Evolutionary conservation across 2,329 filamentous ascomycete species (phyloP).

Genomic region (Hysterium pulicare): DNA sequence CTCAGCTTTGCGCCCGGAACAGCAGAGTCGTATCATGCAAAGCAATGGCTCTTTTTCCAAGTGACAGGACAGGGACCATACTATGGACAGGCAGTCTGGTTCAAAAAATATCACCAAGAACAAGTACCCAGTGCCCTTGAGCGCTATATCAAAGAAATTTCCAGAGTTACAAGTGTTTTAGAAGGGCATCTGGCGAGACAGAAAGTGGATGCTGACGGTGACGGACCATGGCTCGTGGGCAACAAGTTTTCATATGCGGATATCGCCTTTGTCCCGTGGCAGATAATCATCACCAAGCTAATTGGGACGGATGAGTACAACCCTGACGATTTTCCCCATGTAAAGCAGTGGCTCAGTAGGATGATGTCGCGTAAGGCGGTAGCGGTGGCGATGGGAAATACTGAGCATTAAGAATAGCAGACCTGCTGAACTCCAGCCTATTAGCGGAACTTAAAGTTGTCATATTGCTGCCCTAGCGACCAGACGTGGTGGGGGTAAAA

Average conservation of each 20-base stretch:
- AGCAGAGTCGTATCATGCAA: slow-evolving; percentile 37
- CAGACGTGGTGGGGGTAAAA: no score
- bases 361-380: not conserved
- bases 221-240: slow-evolving; percentile 18
- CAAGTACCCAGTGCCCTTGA: slow-evolving; percentile 45
- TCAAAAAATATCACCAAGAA: slow-evolving; percentile 38
- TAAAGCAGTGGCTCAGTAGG: slow-evolving; percentile 1
- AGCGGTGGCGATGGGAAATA: not conserved
- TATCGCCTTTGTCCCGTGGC: slow-evolving; percentile 15
- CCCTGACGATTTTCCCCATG: slow-evolving; percentile 6
- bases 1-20: slow-evolving; percentile 34
- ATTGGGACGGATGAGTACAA: slow-evolving; percentile 15
- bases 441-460: no score
- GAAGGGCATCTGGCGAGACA: slow-evolving; percentile 38
- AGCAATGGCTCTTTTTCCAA: slow-evolving; percentile 48
- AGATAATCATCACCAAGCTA: not conserved
- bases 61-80: slow-evolving; percentile 48
- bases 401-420: slow-evolving; percentile 26
- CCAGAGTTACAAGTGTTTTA: slow-evolving; percentile 46
- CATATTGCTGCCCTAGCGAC: no score
- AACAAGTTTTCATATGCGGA: slow-evolving; percentile 24
- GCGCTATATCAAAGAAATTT: slow-evolving; percentile 48
- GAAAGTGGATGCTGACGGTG: slow-evolving; percentile 3
- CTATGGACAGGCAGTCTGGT: slow-evolving; percentile 38
- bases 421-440: no score